Evolutionary conservation across 2,329 filamentous ascomycete genomes (phyloP).

Genomic region (Seiridium cupressi): DNA sequence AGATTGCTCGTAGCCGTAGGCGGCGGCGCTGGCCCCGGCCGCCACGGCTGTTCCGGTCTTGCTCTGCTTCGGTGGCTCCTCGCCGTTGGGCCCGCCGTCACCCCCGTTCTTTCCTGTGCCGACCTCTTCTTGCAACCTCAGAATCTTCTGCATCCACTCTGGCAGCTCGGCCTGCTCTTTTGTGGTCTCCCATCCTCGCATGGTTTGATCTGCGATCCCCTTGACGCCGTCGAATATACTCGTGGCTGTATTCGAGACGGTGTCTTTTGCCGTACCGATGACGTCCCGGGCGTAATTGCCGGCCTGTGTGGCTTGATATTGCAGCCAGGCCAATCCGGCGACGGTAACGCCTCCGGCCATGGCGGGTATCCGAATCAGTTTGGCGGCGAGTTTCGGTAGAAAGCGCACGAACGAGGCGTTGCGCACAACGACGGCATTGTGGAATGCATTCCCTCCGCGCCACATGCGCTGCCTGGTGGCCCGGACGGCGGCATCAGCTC

Average conservation of each 20-base stretch:
- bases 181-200: conserved; percentile 77
- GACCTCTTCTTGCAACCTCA: conserved; percentile 60
- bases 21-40: conserved; percentile 71
- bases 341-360: conserved; percentile 89
- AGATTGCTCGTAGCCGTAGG: conserved; percentile 74
- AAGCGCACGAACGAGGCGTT: conserved; percentile 65
- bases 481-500: conserved; percentile 62
- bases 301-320: conserved; percentile 84
- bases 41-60: conserved; percentile 60
- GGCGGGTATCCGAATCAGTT: conserved; percentile 83
- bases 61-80: conserved; percentile 57
- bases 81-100: conserved; percentile 45
- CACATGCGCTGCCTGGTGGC: conserved; percentile 65
- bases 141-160: conserved; percentile 77
- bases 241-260: conserved; percentile 66
- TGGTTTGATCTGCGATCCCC: conserved; percentile 76
- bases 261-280: conserved; percentile 70
- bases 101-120: conserved; percentile 45
- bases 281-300: conserved; percentile 62
- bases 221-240: conserved; percentile 69
- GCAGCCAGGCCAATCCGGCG: conserved; percentile 84
- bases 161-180: conserved; percentile 70
- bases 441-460: conserved; percentile 80
- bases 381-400: conserved; percentile 85
- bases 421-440: conserved; percentile 68